phyloP scores from a whole-genome alignment of 2,329 filamentous ascomycete species.

The Venturia oleaginea region DNA sequence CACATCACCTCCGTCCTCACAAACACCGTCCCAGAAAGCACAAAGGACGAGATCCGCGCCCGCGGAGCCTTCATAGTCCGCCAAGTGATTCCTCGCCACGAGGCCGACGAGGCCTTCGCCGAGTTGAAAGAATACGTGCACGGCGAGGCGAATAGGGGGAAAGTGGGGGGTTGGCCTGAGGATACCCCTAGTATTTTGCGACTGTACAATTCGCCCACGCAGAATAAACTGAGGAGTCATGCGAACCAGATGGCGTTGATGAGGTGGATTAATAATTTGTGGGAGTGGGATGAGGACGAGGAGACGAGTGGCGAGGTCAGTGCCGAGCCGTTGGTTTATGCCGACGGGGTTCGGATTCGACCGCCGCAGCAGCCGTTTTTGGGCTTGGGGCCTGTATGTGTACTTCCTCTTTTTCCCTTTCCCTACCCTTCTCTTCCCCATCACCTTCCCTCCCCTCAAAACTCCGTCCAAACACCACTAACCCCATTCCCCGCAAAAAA shows the following conservation, averaged over 20 bases:
- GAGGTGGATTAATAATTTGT: constrained; percentile 31
- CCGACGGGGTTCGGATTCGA: not conserved
- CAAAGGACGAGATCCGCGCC: not conserved
- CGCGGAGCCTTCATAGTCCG: not conserved
- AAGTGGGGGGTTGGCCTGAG: constrained; percentile 27
- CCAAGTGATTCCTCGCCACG: not conserved
- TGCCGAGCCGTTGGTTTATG: not conserved
- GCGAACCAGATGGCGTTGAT: constrained; percentile 31
- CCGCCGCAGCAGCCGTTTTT: not conserved
- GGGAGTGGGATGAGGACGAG: constrained; percentile 12
- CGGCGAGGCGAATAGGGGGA: constrained; percentile 28
- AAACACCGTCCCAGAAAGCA: not conserved
- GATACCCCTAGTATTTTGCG: constrained; percentile 32
- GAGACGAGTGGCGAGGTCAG: not conserved
- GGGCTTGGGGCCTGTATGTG: not conserved
- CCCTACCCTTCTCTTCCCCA: not conserved
- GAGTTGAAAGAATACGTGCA: constrained; percentile 15
- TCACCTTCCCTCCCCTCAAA: constrained; percentile 17
- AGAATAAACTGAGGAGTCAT: constrained; percentile 31
- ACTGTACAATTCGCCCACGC: constrained; percentile 31
- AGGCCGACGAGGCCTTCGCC: not conserved
- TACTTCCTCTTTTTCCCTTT: not conserved
- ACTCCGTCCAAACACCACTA: no score
- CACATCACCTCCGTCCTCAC: not conserved
- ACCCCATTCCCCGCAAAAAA: constrained; percentile 21